These are phyloP conservation scores for Aspergillus hortae DNA, from an alignment of 2,329 filamentous ascomycete species.

Conservation along the genomic window DNA sequence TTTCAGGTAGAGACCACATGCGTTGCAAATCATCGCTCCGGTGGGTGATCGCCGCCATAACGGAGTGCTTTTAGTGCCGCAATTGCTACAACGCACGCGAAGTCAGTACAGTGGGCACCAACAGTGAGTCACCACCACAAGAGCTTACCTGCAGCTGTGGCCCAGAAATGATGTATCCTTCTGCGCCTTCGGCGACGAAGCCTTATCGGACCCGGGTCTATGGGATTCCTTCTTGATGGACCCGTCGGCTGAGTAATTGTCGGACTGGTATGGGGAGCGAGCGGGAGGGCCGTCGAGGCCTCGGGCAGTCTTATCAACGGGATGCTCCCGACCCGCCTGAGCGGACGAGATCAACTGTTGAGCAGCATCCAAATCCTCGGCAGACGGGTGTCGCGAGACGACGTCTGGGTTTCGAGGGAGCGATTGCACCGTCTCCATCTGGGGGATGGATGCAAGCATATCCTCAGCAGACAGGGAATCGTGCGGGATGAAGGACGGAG, in stretches of 20 bases:
- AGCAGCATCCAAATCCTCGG: slow-evolving; percentile 46
- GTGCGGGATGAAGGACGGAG: slow-evolving; percentile 7
- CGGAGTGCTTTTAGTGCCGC: slow-evolving; percentile 87
- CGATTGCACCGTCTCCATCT: slow-evolving; percentile 36
- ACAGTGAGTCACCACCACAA: background rate
- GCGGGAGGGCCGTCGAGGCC: slow-evolving; percentile 14
- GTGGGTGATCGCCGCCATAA: slow-evolving; percentile 91
- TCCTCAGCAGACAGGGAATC: slow-evolving; percentile 14
- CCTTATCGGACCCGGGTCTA: slow-evolving; percentile 14
- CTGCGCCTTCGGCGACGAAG: slow-evolving; percentile 34
- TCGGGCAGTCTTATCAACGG: slow-evolving; percentile 17
- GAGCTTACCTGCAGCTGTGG: slow-evolving; percentile 39
- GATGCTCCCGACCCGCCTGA: slow-evolving; percentile 39
- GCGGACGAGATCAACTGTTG: slow-evolving; percentile 48
- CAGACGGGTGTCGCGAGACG: slow-evolving; percentile 42
- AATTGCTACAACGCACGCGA: slow-evolving; percentile 65
- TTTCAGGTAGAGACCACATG: slow-evolving; percentile 91
- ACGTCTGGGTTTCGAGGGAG: slow-evolving; percentile 27
- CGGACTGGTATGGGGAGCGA: slow-evolving; percentile 12
- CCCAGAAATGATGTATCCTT: slow-evolving; percentile 39
- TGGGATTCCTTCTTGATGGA: slow-evolving; percentile 21
- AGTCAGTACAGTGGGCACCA: slow-evolving; percentile 7
- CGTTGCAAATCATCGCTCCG: slow-evolving; percentile 95
- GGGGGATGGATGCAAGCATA: slow-evolving; percentile 36
- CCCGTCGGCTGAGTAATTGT: slow-evolving; percentile 14